Evolutionary conservation across 441 rosid species (phyloP).

Genomic region (Arabidopsis lyrata): DNA sequence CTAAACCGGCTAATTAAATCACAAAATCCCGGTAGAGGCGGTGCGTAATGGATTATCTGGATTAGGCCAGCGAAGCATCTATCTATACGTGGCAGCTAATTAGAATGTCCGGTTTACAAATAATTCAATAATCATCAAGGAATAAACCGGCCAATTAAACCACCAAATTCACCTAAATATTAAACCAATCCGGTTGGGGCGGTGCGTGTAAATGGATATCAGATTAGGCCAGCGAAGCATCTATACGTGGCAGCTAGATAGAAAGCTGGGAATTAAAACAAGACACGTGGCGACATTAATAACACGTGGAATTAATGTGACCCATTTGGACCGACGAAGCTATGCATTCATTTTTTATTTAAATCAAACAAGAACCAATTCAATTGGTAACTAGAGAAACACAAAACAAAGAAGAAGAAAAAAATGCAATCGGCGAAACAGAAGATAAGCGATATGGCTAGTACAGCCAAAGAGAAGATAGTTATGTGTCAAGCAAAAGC

Average conservation of each 20-base stretch:
- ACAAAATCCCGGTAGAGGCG: neutral
- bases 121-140: too few species aligned
- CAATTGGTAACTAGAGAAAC: neutral
- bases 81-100: conserved; percentile 22
- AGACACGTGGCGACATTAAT: conserved; percentile 1
- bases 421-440: conserved; percentile 64
- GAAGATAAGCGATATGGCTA: conserved; percentile 69
- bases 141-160: neutral
- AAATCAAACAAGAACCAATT: neutral
- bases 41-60: neutral
- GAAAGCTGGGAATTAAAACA: neutral
- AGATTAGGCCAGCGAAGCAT: conserved; percentile 3
- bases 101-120: neutral
- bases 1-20: neutral
- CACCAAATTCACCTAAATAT: neutral
- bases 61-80: conserved; percentile 1
- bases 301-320: conserved; percentile 9
- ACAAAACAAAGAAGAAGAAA: neutral
- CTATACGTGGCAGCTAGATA: conserved; percentile 18
- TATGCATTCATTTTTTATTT: neutral
- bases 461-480: conserved; percentile 66
- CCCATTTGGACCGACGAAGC: conserved; percentile 8
- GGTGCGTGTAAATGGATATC: neutral
- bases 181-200: conserved; percentile 2
- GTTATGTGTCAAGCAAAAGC: conserved; percentile 60